A percentile compares a stretch with the other conserved stretches of the same genome.
Evolutionary conservation across 2,329 filamentous ascomycete genomes (phyloP).

Genomic region (Didymella exigua): DNA sequence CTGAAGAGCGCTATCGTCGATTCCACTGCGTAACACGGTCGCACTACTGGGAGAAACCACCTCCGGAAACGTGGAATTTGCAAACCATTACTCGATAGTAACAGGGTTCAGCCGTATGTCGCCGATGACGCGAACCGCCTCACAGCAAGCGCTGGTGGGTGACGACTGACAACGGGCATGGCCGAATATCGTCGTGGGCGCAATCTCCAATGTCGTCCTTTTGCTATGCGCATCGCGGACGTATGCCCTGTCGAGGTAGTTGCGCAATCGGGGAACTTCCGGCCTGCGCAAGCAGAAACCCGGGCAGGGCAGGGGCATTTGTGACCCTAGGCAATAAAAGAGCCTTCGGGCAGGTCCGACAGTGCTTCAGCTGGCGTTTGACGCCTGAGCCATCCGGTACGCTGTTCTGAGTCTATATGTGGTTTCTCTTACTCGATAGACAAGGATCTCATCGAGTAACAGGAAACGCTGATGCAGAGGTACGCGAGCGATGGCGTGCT

Average conservation of each 20-base stretch:
- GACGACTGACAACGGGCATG: constrained; percentile 3
- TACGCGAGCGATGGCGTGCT: constrained; percentile 33
- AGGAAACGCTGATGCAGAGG: constrained; percentile 16
- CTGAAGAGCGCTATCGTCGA: constrained; percentile 10
- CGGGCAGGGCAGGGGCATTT: constrained; percentile 6
- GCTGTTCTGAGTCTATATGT: constrained; percentile 5
- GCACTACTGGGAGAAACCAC: constrained; percentile 20
- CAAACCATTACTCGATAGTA: constrained; percentile 47
- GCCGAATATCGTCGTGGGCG: not conserved
- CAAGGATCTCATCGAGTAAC: constrained; percentile 42
- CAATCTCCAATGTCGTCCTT: not conserved
- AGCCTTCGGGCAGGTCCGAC: constrained; percentile 37
- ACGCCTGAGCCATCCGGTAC: constrained; percentile 21
- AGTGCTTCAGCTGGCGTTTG: constrained; percentile 12
- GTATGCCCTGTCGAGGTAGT: not conserved
- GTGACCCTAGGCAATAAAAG: constrained; percentile 6
- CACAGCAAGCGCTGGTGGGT: not conserved
- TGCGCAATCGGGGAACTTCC: not conserved
- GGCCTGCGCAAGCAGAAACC: not conserved
- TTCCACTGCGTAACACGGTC: constrained; percentile 6
- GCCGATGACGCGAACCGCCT: constrained; percentile 12
- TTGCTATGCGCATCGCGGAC: not conserved
- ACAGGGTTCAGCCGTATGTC: constrained; percentile 24
- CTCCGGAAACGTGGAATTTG: constrained; percentile 22
- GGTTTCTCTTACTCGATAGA: constrained; percentile 43